A percentile compares a stretch with the other conserved stretches of the same genome.
phyloP scores from a whole-genome alignment of 2,329 filamentous ascomycete genomes.

The Pestalotiopsis fici region DNA sequence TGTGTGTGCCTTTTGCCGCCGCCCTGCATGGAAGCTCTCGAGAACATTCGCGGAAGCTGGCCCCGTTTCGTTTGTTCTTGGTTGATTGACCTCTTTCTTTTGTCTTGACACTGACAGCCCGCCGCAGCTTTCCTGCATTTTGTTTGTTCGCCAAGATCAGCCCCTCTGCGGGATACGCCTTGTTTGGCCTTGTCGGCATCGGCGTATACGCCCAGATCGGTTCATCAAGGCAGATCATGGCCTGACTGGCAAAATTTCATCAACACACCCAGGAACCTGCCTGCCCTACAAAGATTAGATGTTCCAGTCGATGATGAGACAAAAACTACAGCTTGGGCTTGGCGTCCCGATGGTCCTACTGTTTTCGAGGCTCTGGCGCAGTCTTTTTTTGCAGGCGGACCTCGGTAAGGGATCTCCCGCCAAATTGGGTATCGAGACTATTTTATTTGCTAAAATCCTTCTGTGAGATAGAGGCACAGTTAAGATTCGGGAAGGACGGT shows the following conservation, averaged over 20 bases:
- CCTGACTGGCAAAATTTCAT: background rate
- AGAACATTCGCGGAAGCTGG: background rate
- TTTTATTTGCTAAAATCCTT: background rate
- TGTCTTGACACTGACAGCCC: too few species aligned
- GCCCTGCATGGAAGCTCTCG: background rate
- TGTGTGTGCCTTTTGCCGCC: background rate
- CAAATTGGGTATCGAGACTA: too few species aligned
- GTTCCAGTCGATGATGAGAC: background rate
- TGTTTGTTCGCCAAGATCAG: background rate
- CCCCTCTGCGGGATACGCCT: background rate
- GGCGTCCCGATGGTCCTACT: background rate
- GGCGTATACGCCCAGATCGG: background rate
- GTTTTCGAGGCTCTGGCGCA: too few species aligned
- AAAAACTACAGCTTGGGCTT: background rate
- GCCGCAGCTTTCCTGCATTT: too few species aligned
- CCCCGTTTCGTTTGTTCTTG: background rate
- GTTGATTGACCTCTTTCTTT: too few species aligned
- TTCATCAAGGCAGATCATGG: background rate
- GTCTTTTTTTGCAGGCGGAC: too few species aligned
- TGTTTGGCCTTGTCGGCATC: background rate
- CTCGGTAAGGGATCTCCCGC: too few species aligned
- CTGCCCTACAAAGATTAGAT: background rate
- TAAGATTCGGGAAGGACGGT: background rate
- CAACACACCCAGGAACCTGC: background rate
- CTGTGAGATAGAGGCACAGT: background rate